A percentile compares a stretch with the other conserved stretches of the same genome.
Evolutionary conservation across 495 filamentous ascomycete genomes (phyloP).

Genomic region (Bombardia bombarda): DNA sequence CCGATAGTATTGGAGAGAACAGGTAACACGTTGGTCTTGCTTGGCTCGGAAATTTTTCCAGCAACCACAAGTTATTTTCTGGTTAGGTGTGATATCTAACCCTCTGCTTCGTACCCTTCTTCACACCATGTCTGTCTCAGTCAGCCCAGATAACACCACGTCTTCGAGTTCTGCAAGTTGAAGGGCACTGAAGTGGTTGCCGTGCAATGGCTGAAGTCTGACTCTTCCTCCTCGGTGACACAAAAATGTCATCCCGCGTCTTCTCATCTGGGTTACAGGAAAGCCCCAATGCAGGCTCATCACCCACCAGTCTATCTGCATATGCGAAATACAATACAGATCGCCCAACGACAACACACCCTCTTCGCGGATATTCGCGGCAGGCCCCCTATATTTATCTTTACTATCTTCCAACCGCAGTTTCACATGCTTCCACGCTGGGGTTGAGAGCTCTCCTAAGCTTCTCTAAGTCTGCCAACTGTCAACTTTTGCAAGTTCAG

Average conservation of each 20-base stretch:
- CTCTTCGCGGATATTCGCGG: not conserved
- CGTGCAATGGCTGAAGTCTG: too few relatives aligned
- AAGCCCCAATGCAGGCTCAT: slow-evolving; percentile 11
- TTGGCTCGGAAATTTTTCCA: too few relatives aligned
- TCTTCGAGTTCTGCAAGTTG: not conserved
- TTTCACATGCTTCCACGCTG: slow-evolving; percentile 9
- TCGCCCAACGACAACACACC: slow-evolving; percentile 5
- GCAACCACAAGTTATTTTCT: too few relatives aligned
- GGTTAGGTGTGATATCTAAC: too few relatives aligned
- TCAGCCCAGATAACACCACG: not conserved
- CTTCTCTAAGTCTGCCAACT: not conserved
- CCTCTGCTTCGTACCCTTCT: too few relatives aligned
- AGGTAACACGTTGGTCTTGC: too few relatives aligned
- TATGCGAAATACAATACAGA: slow-evolving; percentile 13
- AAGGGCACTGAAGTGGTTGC: too few relatives aligned
- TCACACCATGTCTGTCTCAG: too few relatives aligned
- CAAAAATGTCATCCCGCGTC: too few relatives aligned
- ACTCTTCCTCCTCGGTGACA: too few relatives aligned
- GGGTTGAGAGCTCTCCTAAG: slow-evolving; percentile 2
- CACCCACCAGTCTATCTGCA: slow-evolving; percentile 6
- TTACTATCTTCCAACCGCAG: not conserved
- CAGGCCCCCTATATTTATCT: not conserved
- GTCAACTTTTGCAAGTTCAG: slow-evolving; percentile 6
- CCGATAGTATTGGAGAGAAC: too few relatives aligned
- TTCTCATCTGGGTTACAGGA: slow-evolving; percentile 2